These are phyloP conservation scores for Suillus tomentosus DNA, from an alignment of 768 basidiomycete genomes.

Conservation along the genomic window DNA sequence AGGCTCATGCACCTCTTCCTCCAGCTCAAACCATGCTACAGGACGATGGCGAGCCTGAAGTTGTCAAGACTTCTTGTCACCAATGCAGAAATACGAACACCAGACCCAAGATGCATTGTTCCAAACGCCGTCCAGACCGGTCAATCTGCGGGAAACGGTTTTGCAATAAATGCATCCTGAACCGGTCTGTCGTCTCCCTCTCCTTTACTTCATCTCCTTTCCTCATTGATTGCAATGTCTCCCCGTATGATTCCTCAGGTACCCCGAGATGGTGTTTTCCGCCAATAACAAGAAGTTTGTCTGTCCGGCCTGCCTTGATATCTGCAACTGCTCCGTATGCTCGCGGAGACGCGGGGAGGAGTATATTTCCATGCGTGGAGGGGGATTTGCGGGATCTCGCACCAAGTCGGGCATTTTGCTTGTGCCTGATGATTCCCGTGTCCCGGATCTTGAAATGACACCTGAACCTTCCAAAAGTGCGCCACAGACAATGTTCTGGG, in stretches of 20 bases:
- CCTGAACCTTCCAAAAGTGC: constrained; percentile 9
- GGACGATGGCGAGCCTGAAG: background rate
- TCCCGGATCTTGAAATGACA: background rate
- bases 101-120: constrained; percentile 40
- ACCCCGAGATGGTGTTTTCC: constrained; percentile 41
- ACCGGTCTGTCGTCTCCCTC: constrained; percentile 29
- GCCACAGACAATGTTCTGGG: constrained; percentile 30
- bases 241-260: constrained; percentile 27
- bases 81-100: constrained; percentile 35
- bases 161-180: constrained; percentile 36
- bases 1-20: background rate
- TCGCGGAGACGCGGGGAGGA: constrained; percentile 46
- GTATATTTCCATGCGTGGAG: constrained; percentile 39
- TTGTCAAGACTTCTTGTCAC: constrained; percentile 32
- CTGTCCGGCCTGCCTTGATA: constrained; percentile 48
- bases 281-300: constrained; percentile 29
- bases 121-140: constrained; percentile 18
- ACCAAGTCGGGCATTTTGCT: constrained; percentile 27
- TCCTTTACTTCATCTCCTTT: background rate
- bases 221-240: constrained; percentile 10
- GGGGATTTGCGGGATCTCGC: constrained; percentile 24
- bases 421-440: constrained; percentile 21
- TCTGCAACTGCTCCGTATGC: constrained; percentile 53
- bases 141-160: constrained; percentile 35
- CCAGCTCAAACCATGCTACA: background rate